These are phyloP conservation scores for Torulaspora franciscae DNA, from an alignment of 805 yeast species.

Conservation along the genomic window DNA sequence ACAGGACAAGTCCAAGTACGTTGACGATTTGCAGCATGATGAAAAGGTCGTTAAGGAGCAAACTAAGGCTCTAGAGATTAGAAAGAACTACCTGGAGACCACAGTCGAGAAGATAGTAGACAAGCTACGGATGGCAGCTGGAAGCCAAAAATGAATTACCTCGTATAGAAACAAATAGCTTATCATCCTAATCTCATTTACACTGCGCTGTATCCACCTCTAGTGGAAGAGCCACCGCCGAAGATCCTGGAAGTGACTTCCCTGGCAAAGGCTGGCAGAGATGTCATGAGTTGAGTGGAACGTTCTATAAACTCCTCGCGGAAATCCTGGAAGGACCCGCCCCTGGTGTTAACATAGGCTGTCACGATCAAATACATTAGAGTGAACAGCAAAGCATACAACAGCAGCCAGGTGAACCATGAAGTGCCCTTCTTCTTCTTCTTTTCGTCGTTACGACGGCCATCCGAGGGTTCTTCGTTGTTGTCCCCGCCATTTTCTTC, in stretches of 20 bases:
- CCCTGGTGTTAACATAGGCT: conserved; percentile 67
- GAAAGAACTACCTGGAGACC: conserved; percentile 66
- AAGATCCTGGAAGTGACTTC: conserved; percentile 66
- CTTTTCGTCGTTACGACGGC: conserved; percentile 25
- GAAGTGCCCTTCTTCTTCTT: conserved; percentile 35
- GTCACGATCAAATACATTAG: conserved; percentile 64
- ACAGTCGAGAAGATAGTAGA: conserved; percentile 70
- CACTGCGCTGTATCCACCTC: conserved; percentile 95
- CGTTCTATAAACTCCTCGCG: conserved; percentile 73
- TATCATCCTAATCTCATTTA: background rate
- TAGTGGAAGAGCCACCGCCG: conserved; percentile 45
- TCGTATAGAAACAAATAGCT: background rate
- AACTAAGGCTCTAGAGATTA: conserved; percentile 56
- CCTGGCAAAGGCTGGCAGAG: conserved; percentile 58
- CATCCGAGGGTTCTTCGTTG: conserved; percentile 21
- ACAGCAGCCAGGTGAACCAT: conserved; percentile 71
- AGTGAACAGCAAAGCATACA: conserved; percentile 64
- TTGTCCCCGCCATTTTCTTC: conserved; percentile 23
- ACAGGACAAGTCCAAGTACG: conserved; percentile 42
- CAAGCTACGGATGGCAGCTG: conserved; percentile 48
- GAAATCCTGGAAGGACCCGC: conserved; percentile 60
- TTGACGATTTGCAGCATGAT: conserved; percentile 46
- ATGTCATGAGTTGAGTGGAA: conserved; percentile 49
- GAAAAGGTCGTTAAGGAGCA: conserved; percentile 53
- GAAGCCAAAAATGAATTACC: conserved; percentile 11